Evolutionary conservation across 495 filamentous ascomycete species (phyloP).

Genomic region (Xylaria bambusicola): DNA sequence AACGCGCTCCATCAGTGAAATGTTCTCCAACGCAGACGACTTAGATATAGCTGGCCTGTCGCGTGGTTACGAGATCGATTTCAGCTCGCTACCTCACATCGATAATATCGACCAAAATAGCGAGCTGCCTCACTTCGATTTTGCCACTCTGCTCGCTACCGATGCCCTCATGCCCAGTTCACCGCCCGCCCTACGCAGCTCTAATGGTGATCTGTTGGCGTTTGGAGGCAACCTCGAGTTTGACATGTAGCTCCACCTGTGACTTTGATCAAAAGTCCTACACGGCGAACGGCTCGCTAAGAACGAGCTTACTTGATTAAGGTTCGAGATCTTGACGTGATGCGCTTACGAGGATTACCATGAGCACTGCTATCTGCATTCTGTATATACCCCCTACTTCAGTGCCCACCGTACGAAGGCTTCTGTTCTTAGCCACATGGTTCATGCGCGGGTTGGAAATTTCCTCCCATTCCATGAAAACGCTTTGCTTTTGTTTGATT

Average conservation of each 20-base stretch:
- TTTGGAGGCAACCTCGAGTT: constrained; percentile 20
- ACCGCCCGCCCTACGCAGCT: constrained; percentile 42
- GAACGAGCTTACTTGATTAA: too few relatives aligned
- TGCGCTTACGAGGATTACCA: too few relatives aligned
- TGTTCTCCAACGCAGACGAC: constrained; percentile 58
- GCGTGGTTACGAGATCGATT: constrained; percentile 38
- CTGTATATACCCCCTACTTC: constrained; percentile 13
- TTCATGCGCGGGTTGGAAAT: too few relatives aligned
- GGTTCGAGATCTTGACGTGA: too few relatives aligned
- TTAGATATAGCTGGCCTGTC: constrained; percentile 41
- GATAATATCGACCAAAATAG: constrained; percentile 38
- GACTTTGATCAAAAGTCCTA: constrained; percentile 1
- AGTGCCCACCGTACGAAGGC: background rate
- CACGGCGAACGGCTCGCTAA: background rate
- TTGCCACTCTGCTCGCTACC: constrained; percentile 48
- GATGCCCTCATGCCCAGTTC: constrained; percentile 56
- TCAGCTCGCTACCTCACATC: constrained; percentile 41
- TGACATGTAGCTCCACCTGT: constrained; percentile 1
- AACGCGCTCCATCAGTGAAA: constrained; percentile 59
- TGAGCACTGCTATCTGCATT: too few relatives aligned
- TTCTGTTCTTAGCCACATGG: too few relatives aligned
- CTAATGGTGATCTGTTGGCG: constrained; percentile 12
- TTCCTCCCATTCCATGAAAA: too few relatives aligned
- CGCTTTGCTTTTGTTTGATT: background rate
- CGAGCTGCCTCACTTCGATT: constrained; percentile 38